These are phyloP conservation scores for Dryas octopetala DNA, from an alignment of 306 rosid genomes.

Conservation along the genomic window DNA sequence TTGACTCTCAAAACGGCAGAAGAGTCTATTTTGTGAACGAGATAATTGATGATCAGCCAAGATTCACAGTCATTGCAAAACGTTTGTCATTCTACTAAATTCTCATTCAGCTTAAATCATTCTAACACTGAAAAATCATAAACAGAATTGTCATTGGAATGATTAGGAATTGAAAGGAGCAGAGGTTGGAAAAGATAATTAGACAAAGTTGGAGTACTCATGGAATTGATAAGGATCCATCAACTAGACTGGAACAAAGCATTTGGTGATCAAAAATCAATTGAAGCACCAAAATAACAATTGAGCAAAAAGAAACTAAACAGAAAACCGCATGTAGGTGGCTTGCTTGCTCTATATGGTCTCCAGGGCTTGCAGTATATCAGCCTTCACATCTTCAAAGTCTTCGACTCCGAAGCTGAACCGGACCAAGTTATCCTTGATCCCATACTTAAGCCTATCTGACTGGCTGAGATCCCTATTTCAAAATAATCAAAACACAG, in stretches of 20 bases:
- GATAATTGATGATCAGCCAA: no score
- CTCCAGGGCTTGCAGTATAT: constrained; percentile 71
- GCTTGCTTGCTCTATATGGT: constrained; percentile 33
- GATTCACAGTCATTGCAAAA: background rate
- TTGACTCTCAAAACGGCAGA: no score
- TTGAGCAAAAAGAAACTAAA: background rate
- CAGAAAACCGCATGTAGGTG: constrained; percentile 15
- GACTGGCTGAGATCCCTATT: constrained; percentile 76
- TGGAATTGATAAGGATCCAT: background rate
- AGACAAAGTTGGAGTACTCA: background rate
- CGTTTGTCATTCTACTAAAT: background rate
- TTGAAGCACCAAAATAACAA: constrained; percentile 9
- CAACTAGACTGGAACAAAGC: background rate
- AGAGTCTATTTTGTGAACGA: no score
- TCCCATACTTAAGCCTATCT: constrained; percentile 74
- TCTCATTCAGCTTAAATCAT: background rate
- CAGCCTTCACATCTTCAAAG: constrained; percentile 64
- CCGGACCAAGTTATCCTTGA: constrained; percentile 85
- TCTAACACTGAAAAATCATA: no score
- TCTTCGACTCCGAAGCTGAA: constrained; percentile 94
- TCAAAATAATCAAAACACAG: constrained; percentile 15
- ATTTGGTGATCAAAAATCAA: constrained; percentile 11
- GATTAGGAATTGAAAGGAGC: background rate
- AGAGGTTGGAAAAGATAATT: background rate
- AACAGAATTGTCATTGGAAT: background rate